These are phyloP conservation scores for Caloboletus firmus DNA, from an alignment of 1,284 basidiomycete genomes.

Conservation along the genomic window DNA sequence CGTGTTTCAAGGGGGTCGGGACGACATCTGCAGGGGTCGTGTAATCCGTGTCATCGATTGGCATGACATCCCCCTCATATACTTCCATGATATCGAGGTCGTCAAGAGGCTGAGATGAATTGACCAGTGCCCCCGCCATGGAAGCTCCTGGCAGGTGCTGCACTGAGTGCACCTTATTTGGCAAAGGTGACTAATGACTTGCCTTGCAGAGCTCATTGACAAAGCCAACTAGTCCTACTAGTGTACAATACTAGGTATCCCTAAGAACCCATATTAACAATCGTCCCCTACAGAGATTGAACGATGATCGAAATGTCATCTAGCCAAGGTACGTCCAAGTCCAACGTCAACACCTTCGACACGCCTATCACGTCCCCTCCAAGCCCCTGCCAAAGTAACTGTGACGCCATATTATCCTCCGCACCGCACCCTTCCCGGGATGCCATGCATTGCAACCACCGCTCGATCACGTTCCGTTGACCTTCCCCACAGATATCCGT, in stretches of 20 bases:
- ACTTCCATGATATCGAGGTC: conserved; percentile 9
- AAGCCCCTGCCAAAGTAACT: conserved; percentile 55
- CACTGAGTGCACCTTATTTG: conserved; percentile 2
- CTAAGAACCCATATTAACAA: neutral
- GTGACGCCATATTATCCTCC: conserved; percentile 43
- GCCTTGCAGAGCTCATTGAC: too few relatives aligned
- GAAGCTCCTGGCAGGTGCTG: neutral
- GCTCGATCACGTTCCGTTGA: conserved; percentile 45
- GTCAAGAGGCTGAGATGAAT: conserved; percentile 5
- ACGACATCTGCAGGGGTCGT: neutral
- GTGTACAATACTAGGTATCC: too few relatives aligned
- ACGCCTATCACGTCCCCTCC: conserved; percentile 58
- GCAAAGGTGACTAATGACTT: neutral
- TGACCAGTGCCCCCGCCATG: neutral
- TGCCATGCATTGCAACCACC: conserved; percentile 40
- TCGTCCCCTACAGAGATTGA: conserved; percentile 47
- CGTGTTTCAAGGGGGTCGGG: conserved; percentile 3
- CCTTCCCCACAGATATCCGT: conserved; percentile 56
- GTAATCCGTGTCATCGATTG: conserved; percentile 1
- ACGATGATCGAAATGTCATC: conserved; percentile 72
- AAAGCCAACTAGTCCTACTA: neutral
- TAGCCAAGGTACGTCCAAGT: conserved; percentile 66
- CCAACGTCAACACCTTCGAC: conserved; percentile 61
- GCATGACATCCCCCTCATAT: conserved; percentile 8
- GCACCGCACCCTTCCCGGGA: conserved; percentile 8